Evolutionary conservation across 495 filamentous ascomycete genomes (phyloP).

Genomic region (Tetracladium setigerum): DNA sequence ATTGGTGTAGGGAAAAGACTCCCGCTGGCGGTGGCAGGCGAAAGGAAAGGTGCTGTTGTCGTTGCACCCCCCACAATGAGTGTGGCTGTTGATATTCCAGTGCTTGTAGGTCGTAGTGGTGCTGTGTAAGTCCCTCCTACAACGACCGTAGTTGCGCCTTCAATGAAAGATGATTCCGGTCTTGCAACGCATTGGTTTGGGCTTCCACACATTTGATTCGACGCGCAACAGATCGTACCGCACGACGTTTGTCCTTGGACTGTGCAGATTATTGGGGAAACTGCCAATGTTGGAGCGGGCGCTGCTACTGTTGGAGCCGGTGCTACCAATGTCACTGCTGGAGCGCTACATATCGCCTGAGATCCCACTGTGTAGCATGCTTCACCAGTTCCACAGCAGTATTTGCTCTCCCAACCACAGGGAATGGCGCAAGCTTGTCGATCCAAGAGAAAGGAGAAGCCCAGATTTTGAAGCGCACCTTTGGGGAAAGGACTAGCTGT

Average conservation of each 20-base stretch:
- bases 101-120: conserved; percentile 60
- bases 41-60: conserved; percentile 15
- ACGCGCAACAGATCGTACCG: conserved; percentile 67
- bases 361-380: conserved; percentile 56
- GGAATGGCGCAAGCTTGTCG: conserved; percentile 47
- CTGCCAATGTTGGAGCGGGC: conserved; percentile 31
- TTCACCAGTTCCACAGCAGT: conserved; percentile 57
- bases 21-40: conserved; percentile 13
- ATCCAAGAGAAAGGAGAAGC: conserved; percentile 32
- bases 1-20: conserved; percentile 13
- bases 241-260: conserved; percentile 58
- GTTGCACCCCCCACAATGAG: conserved; percentile 26
- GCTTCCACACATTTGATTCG: conserved; percentile 57
- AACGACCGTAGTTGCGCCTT: not conserved
- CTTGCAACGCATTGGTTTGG: conserved; percentile 38
- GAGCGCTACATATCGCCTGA: conserved; percentile 23
- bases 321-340: conserved; percentile 25
- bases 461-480: conserved; percentile 14
- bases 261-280: conserved; percentile 41
- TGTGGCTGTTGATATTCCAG: conserved; percentile 30
- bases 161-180: conserved; percentile 26
- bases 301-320: conserved; percentile 40
- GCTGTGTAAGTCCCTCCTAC: conserved; percentile 34
- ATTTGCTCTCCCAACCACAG: conserved; percentile 59
- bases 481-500: conserved; percentile 10